phyloP scores from a whole-genome alignment of 139 green algal genomes.

The Parachlorella kessleri region DNA sequence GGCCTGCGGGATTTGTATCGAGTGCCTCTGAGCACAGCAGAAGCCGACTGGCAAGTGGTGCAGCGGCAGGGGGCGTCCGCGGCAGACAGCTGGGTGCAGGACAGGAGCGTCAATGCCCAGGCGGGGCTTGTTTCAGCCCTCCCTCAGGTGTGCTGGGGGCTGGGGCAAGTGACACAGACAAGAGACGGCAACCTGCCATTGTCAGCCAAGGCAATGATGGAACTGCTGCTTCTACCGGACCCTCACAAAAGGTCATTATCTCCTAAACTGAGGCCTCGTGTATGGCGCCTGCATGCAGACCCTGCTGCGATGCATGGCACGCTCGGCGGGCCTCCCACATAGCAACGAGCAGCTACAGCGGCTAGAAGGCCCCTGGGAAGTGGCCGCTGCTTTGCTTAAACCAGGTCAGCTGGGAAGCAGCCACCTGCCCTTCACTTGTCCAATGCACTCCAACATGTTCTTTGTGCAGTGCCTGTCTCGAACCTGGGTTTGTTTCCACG shows the following conservation, averaged over 20 bases:
- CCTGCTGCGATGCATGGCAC: not conserved
- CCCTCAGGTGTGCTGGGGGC: not conserved
- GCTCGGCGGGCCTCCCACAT: not conserved
- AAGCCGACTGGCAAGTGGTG: conserved; percentile 12
- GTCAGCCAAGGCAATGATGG: no score
- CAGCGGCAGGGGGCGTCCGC: not conserved
- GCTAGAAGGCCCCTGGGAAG: no score
- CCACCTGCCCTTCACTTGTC: no score
- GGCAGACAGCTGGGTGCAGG: not conserved
- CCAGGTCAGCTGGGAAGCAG: no score
- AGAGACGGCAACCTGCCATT: not conserved
- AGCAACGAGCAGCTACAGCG: not conserved
- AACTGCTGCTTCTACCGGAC: no score
- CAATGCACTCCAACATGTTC: no score
- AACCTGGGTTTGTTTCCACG: no score
- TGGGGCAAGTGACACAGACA: not conserved
- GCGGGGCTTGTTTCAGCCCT: not conserved
- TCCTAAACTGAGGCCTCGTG: not conserved
- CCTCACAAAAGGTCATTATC: not conserved
- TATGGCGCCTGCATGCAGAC: not conserved
- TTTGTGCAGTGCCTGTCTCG: no score
- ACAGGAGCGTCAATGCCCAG: not conserved
- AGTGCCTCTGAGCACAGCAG: not conserved
- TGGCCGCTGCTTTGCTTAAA: no score
- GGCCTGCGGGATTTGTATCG: conserved; percentile 20